Evolutionary conservation across 108 stramenopile species (phyloP), one percentile per base, ranked within the genome.

Genomic region (Cyclostephanos invisitatus): DNA sequence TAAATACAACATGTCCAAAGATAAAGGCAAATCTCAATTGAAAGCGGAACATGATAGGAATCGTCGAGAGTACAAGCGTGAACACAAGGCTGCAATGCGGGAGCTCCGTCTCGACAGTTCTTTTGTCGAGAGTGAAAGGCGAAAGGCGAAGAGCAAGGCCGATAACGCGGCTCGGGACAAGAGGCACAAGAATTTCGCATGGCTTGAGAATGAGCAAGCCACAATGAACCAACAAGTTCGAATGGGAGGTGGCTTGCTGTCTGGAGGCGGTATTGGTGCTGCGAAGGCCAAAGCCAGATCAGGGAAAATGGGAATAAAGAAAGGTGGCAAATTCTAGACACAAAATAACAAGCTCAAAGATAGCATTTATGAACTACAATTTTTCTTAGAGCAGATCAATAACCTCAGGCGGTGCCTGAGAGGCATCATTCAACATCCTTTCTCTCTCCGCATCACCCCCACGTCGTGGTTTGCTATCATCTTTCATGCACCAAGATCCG

Each of bases 31-130:
- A 81, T 92, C 89, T 66, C 68, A 83, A 48, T 67, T 83, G 17
- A 87, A 96, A 87, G 87, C 88, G 17, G 89, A 91, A 40, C 75
- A 87, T 21, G 96, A 96, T 69, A 81, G 95, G 66, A 85, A 94
- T 25, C 88, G 90, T 9, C 89, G 97, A 40, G 95, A 97, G 70
- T 91, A 92, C 75, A 97, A 97, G 73, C 95, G 97, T 20, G 97
- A 97, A 76, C 91, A 96, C 67, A 97, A 97, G 82, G 96, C 96
- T 9, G 91, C 96, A 20, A 85, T 93, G 72, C 84, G 96, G 17
- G 96, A 97, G 73, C 82, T 97, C 42, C 91, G 92, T 36, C 67
- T 94, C 55, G 96, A 97, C 78, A 89, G 79, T 60, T 83, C 85
- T 21, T 91, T 95, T 54, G 77, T 95, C 35, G 96, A 95, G 57